Evolutionary conservation across 192 early-diverging fungal genomes (phyloP).

Genomic region (Rhizophagus sp.): DNA sequence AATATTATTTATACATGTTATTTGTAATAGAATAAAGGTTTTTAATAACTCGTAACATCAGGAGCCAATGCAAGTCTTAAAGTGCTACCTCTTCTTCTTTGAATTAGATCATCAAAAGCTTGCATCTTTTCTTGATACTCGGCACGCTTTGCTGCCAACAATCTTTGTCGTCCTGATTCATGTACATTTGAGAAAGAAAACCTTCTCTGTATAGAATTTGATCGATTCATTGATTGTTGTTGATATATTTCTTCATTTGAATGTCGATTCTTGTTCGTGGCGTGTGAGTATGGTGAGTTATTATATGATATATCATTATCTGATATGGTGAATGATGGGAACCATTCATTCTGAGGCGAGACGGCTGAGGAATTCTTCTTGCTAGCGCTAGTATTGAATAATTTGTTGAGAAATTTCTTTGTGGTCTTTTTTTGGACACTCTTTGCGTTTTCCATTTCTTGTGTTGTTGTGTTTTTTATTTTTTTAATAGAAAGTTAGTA

Average conservation of each 20-base stretch:
- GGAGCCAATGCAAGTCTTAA: conserved; percentile 40
- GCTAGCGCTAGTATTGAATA: background rate
- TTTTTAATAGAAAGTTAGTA: too few species aligned
- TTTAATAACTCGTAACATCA: conserved; percentile 18
- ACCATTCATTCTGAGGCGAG: conserved; percentile 4
- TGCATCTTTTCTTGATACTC: conserved; percentile 41
- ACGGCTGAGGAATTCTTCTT: background rate
- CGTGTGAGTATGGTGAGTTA: background rate
- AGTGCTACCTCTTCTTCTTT: conserved; percentile 41
- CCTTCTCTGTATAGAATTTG: conserved; percentile 7
- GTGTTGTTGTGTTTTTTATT: background rate
- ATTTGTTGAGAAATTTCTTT: conserved; percentile 20
- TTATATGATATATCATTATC: background rate
- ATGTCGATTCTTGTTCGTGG: background rate
- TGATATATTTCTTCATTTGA: background rate
- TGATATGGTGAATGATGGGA: background rate
- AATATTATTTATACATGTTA: too few species aligned
- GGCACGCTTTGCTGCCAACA: conserved; percentile 6
- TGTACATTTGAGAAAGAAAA: conserved; percentile 25
- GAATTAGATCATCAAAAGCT: conserved; percentile 45
- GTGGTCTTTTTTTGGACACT: background rate
- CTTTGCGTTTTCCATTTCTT: background rate
- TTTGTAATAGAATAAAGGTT: background rate
- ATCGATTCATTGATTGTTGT: background rate
- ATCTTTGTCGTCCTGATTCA: conserved; percentile 14